Percentiles rank a stretch among this genome's conserved stretches.
These are phyloP conservation scores for Pseudisothecium myosuroides DNA, from an alignment of 225 moss, liverwort and hornwort genomes.

Conservation along the genomic window DNA sequence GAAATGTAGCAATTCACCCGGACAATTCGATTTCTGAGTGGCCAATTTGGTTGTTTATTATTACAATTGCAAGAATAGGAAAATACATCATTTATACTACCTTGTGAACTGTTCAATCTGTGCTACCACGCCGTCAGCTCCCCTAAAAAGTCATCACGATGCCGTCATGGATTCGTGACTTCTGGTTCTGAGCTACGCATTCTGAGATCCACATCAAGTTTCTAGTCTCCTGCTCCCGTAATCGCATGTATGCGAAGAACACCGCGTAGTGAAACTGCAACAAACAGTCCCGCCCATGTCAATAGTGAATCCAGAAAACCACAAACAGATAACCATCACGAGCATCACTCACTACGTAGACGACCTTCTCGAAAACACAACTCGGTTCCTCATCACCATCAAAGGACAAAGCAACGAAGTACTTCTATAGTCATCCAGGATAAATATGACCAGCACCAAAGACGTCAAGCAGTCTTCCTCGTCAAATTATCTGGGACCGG, in stretches of 20 bases:
- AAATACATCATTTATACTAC: slow-evolving; percentile 4
- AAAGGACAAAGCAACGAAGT: not conserved
- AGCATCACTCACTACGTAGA: not conserved
- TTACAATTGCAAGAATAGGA: slow-evolving; percentile 1
- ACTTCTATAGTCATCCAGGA: not conserved
- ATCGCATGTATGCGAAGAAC: slow-evolving; percentile 78
- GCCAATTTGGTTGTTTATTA: not conserved
- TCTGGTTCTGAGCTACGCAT: slow-evolving; percentile 97
- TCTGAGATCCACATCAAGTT: slow-evolving; percentile 99
- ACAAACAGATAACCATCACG: not conserved
- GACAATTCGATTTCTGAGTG: not conserved
- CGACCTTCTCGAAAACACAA: not conserved
- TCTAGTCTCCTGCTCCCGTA: slow-evolving; percentile 91
- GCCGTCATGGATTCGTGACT: slow-evolving; percentile 88
- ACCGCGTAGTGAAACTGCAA: slow-evolving; percentile 92
- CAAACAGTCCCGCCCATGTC: not conserved
- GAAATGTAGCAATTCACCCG: not conserved
- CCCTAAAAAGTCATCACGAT: slow-evolving; percentile 85
- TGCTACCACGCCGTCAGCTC: not conserved
- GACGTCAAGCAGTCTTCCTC: not conserved
- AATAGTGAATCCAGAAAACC: not conserved
- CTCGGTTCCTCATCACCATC: not conserved
- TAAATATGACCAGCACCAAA: not conserved
- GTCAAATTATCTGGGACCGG: not conserved
- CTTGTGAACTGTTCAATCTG: not conserved